Conservation (phyloP, 805 yeast species). For the Candida succiphila region DNA sequence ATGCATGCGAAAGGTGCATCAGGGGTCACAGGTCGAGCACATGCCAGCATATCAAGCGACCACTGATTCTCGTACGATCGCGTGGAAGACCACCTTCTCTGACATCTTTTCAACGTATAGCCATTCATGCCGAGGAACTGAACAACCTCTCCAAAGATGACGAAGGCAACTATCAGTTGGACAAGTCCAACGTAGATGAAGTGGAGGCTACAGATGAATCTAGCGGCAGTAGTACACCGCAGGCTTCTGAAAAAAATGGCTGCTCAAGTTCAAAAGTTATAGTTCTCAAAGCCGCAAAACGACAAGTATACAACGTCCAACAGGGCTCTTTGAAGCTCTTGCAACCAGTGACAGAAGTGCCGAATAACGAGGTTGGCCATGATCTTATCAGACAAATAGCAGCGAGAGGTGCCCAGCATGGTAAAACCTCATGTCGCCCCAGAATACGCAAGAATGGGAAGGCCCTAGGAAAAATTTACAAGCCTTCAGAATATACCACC, state of each 20-base stretch:
- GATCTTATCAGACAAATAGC: constrained; percentile 17
- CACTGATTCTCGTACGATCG: constrained; percentile 78
- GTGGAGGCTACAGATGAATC: background rate
- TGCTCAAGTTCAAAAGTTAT: constrained; percentile 10
- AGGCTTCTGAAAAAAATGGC: background rate
- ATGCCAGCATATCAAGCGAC: constrained; percentile 74
- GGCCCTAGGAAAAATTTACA: background rate
- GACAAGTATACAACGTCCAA: constrained; percentile 25
- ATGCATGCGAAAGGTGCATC: constrained; percentile 80
- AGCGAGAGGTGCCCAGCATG: constrained; percentile 7
- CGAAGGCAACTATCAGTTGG: background rate
- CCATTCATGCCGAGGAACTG: constrained; percentile 39
- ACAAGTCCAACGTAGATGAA: too few species aligned
- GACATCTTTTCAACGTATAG: constrained; percentile 47
- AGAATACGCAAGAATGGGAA: too few species aligned
- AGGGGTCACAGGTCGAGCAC: constrained; percentile 87
- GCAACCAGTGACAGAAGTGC: constrained; percentile 23
- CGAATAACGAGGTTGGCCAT: constrained; percentile 21
- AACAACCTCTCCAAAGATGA: constrained; percentile 1
- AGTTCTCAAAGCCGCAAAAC: constrained; percentile 22
- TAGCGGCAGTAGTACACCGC: background rate
- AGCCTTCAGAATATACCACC: background rate
- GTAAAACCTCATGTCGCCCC: constrained; percentile 9
- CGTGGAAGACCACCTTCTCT: constrained; percentile 81
- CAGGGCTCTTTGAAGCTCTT: constrained; percentile 22